These are phyloP conservation scores for Hirsutella rhossiliensis DNA, from an alignment of 2,329 filamentous ascomycete genomes.

Conservation along the genomic window DNA sequence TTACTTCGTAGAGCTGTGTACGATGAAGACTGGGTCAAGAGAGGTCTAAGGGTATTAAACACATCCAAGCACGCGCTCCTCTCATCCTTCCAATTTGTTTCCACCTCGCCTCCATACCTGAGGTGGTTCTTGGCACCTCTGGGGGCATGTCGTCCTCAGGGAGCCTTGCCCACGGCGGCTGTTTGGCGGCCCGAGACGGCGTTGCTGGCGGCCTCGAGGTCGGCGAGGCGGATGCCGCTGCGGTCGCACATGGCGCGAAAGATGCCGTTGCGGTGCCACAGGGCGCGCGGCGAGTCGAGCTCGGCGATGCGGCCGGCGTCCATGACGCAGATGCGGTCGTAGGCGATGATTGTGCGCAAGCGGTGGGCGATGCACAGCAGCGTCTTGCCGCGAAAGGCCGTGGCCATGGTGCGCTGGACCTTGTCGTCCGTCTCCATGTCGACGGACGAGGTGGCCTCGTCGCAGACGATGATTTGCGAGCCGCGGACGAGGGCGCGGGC, in stretches of 20 bases:
- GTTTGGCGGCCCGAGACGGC: conserved; percentile 15
- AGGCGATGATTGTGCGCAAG: conserved; percentile 81
- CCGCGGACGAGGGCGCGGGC: conserved; percentile 80
- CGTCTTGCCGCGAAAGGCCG: conserved; percentile 76
- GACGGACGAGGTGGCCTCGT: conserved; percentile 87
- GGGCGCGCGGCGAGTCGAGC: conserved; percentile 60
- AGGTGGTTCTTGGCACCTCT: too few species aligned
- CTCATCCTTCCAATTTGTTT: too few species aligned
- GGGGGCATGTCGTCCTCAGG: background rate
- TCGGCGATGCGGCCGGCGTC: conserved; percentile 80
- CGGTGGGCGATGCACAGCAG: conserved; percentile 88
- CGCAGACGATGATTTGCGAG: conserved; percentile 87
- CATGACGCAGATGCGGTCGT: conserved; percentile 96
- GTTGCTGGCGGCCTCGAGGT: conserved; percentile 12
- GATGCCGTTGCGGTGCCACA: conserved; percentile 67
- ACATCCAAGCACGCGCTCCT: too few species aligned
- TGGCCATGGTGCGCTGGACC: conserved; percentile 81
- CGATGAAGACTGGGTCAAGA: too few species aligned
- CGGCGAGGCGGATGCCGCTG: conserved; percentile 57
- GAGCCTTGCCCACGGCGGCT: background rate
- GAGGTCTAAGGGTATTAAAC: too few species aligned
- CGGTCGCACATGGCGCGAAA: conserved; percentile 86
- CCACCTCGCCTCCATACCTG: too few species aligned
- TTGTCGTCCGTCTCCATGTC: conserved; percentile 96
- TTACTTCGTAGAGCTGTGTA: too few species aligned